Base-by-base conservation (phyloP, 2,329 filamentous ascomycete species). In the Microdochium nivale region DNA sequence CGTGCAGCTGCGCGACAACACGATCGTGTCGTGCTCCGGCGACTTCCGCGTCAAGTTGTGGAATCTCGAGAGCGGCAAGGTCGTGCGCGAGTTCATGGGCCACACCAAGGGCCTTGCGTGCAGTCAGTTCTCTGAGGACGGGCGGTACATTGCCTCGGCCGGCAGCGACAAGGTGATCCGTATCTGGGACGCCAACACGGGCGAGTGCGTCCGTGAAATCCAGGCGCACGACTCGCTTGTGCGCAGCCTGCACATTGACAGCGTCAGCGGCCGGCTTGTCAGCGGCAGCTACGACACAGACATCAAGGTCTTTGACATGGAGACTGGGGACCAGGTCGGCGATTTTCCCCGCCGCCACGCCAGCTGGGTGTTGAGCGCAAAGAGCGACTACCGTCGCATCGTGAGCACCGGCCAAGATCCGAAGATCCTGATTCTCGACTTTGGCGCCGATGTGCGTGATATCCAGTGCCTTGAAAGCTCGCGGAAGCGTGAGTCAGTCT, bases 81-180 rank as follows among this genome's bases (percentile, higher is more conserved):
- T 88, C 60, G 87, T 96, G 64, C 90, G 91, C 62, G 90, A 96
- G 67, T 95, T 99, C 64, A 75, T 80, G 5, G 90, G 89, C 51
- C 90, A 95, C 68, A 94, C 90, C 67, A 91, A 95, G 64, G 94
- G 94, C 8, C 81, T 99, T 30, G 94, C 94, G 2, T 96, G 94
- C 67, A 90, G 94, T 51, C 94, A 99, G 67, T 96, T 97, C 68
- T 92, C 87, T 40, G 90, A 96, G 60, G 92, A 99, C 64, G 90
- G 90, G n/a, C 85, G 88, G 50, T 94, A 88, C 58, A 90, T 99
- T 48, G 87, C 95, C 48, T 94, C 90, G 19, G 94, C 94, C 10
- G 94, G 94, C 47, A 99, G 96, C 64, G 94, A 97, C 71, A 87
- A 92, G 68, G 83, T 90, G 48, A 96, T 97, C 55, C 94, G 95